A percentile compares a stretch with the other conserved stretches of the same genome.
These are phyloP conservation scores for Endoconidiophora laricicola DNA, from an alignment of 2,329 filamentous ascomycete genomes.

Conservation along the genomic window DNA sequence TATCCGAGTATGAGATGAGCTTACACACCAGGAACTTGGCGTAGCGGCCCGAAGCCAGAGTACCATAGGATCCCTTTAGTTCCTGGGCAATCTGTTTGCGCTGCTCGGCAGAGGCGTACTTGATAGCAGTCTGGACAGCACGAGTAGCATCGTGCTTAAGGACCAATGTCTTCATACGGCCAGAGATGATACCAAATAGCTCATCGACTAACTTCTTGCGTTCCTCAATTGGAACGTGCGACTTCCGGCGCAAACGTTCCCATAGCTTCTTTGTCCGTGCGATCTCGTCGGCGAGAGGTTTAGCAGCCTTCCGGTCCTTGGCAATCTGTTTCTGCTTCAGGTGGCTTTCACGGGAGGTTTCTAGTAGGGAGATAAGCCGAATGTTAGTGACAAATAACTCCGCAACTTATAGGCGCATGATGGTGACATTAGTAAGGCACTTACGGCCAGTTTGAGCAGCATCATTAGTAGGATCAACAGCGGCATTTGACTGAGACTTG, in stretches of 20 bases:
- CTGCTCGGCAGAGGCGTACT: conserved; percentile 78
- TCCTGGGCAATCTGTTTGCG: conserved; percentile 74
- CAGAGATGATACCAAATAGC: conserved; percentile 80
- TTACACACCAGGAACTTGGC: conserved; percentile 97
- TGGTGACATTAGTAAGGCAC: neutral
- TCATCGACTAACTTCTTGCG: conserved; percentile 74
- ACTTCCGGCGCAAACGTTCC: conserved; percentile 86
- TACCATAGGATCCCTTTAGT: conserved; percentile 66
- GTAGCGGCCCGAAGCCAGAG: conserved; percentile 85
- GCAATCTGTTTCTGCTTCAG: conserved; percentile 80
- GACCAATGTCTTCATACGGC: conserved; percentile 83
- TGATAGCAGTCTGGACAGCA: conserved; percentile 89
- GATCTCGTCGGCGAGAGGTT: conserved; percentile 82
- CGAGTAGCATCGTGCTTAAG: conserved; percentile 98
- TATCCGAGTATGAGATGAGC: conserved; percentile 79
- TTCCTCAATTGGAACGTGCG: conserved; percentile 80
- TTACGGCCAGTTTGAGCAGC: too few relatives aligned
- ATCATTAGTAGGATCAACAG: too few relatives aligned
- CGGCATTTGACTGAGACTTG: conserved; percentile 12
- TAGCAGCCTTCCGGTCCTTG: conserved; percentile 77
- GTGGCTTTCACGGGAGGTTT: conserved; percentile 71
- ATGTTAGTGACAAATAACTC: conserved; percentile 1
- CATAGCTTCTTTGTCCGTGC: conserved; percentile 88
- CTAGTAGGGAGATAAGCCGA: conserved; percentile 23
- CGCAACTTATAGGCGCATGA: neutral